Evolutionary conservation across 345 rosid genomes (phyloP), one percentile per base, ranked within the genome.

Genomic region (Rhizophora mangle): DNA sequence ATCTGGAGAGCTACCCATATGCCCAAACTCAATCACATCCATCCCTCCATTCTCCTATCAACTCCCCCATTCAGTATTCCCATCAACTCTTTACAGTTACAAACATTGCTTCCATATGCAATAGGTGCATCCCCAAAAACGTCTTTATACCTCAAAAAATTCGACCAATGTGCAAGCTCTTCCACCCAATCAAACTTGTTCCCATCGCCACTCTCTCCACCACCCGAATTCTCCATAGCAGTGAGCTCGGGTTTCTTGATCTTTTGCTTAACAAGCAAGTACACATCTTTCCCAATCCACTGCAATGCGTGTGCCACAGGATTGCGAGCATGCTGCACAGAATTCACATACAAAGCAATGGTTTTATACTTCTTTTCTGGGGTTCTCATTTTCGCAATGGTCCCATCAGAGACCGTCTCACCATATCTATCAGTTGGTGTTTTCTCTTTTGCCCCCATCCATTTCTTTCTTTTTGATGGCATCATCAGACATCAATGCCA

Each of bases 261-360:
- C 86, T 89, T 89, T 62, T 89, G 90, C 82, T 89, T 89, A 39
- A 89, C 96, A 56, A 89, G 85, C 76, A 80, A 75, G 76, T 89
- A 89, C 73, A 89, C 96, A 76, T 89, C 96, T 71, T 89, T 89
- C 96, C 96, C 87, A 3, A 90, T 80, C 96, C 96, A 89, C 47
- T 82, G 86, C 96, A 92, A 89, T 15, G 92, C 90, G 51, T 77
- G 84, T 0, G 86, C 68, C 7, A 77, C 59, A 43, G 87, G 86
- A 72, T 89, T 92, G 2, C 76, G 80, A 67, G 57, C 64, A 81
- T 89, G 83, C 69, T 87, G 89, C 69, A 85, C 78, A 54, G 86
- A 82, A 70, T 85, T 89, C 64, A 89, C 92, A 74, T 84, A 70
- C 64, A 73, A 63, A 69, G 96, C 87, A 71, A 89, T 84, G 18